These are phyloP conservation scores for Prunus campanulata DNA, from an alignment of 306 rosid species.

Conservation along the genomic window DNA sequence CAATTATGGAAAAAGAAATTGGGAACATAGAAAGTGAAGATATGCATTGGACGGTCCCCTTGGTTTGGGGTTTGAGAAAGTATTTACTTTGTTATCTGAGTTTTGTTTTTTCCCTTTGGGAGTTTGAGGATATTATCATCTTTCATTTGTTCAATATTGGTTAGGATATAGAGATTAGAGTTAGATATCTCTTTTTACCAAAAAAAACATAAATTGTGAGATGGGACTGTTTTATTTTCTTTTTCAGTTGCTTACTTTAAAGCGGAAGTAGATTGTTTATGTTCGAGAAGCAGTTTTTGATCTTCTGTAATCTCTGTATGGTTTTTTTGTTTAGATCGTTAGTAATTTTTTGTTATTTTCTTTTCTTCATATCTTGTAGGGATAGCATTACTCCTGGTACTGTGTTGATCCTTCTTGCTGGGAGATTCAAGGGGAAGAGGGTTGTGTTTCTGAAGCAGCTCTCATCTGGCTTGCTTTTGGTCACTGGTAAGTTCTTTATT, in stretches of 20 bases:
- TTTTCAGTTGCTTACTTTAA: neutral
- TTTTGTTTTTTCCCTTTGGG: too few species aligned
- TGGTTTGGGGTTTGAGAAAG: neutral
- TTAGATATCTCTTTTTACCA: neutral
- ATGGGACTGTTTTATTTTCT: neutral
- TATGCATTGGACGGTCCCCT: neutral
- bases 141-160: too few species aligned
- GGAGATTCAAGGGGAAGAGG: slow-evolving; percentile 73
- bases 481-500: slow-evolving; percentile 43
- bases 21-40: neutral
- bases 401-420: slow-evolving; percentile 65
- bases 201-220: neutral
- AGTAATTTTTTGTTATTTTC: neutral
- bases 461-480: slow-evolving; percentile 70
- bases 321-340: neutral
- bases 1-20: neutral
- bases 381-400: slow-evolving; percentile 64
- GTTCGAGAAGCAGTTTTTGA: neutral
- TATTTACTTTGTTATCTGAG: neutral
- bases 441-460: slow-evolving; percentile 73
- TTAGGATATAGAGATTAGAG: neutral
- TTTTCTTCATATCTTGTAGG: slow-evolving; percentile 22
- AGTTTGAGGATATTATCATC: too few species aligned
- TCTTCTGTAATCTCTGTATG: neutral
- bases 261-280: neutral